Conservation (phyloP, 2,329 filamentous ascomycete genomes). For the Plenodomus biglobosus region DNA sequence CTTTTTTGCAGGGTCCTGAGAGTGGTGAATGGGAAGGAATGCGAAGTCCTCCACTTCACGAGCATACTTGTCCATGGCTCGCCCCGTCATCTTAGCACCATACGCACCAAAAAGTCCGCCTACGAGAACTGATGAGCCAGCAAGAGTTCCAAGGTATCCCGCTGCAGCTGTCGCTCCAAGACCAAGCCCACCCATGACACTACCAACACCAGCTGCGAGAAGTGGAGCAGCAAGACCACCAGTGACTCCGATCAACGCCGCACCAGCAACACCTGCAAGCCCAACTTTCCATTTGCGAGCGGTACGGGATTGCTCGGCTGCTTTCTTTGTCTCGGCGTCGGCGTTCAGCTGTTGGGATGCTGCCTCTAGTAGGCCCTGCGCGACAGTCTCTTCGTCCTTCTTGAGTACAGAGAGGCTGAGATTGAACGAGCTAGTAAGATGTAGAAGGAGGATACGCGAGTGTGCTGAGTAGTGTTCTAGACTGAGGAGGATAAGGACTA, state of each 20-base stretch:
- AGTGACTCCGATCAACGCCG: conserved; percentile 81
- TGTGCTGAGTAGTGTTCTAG: conserved; percentile 76
- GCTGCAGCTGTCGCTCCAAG: conserved; percentile 74
- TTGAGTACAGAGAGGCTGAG: conserved; percentile 65
- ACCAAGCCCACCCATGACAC: conserved; percentile 74
- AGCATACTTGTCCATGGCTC: conserved; percentile 86
- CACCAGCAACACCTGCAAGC: conserved; percentile 82
- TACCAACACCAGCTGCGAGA: conserved; percentile 75
- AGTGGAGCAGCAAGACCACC: conserved; percentile 77
- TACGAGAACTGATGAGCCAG: conserved; percentile 76
- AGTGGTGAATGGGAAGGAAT: conserved; percentile 67
- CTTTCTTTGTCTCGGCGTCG: conserved; percentile 73
- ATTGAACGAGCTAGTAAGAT: conserved; percentile 70
- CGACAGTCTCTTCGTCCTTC: conserved; percentile 73
- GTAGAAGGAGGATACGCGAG: conserved; percentile 69
- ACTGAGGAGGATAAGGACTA: conserved; percentile 72
- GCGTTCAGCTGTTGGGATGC: conserved; percentile 71
- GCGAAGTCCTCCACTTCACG: conserved; percentile 87
- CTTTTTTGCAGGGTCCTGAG: conserved; percentile 51
- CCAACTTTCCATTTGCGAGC: conserved; percentile 78
- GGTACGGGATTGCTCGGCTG: conserved; percentile 66
- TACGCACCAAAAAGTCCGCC: conserved; percentile 92
- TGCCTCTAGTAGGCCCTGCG: conserved; percentile 71
- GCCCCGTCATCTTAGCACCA: conserved; percentile 75
- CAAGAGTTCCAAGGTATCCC: conserved; percentile 75